phyloP scores from a whole-genome alignment of 805 yeast species.

The Yamadazyma olivae region DNA sequence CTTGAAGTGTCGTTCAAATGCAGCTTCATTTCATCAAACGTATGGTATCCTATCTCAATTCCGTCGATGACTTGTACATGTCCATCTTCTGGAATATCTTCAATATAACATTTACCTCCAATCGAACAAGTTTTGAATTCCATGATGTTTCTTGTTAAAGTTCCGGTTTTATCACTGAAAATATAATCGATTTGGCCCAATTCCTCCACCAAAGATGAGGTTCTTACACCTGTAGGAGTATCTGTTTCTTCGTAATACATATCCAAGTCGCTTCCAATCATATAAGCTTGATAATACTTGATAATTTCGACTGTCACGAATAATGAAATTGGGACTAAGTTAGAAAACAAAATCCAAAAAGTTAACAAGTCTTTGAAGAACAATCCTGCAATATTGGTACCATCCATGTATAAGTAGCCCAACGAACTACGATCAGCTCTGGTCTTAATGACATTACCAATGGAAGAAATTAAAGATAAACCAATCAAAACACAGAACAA shows the following conservation, averaged over 20 bases:
- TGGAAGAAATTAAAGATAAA: constrained; percentile 73
- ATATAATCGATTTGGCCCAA: constrained; percentile 95
- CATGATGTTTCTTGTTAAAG: constrained; percentile 94
- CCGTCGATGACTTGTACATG: constrained; percentile 71
- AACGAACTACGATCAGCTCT: constrained; percentile 50
- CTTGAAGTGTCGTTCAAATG: constrained; percentile 42
- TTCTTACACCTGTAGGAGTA: constrained; percentile 92
- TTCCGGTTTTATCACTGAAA: constrained; percentile 97
- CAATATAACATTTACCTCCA: constrained; percentile 87
- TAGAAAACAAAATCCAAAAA: constrained; percentile 94
- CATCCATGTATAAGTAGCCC: constrained; percentile 65
- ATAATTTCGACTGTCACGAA: constrained; percentile 96
- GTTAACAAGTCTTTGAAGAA: constrained; percentile 89
- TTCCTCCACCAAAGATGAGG: constrained; percentile 94
- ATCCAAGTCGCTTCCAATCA: constrained; percentile 93
- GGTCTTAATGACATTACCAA: constrained; percentile 81
- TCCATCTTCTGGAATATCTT: constrained; percentile 87
- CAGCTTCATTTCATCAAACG: constrained; percentile 55
- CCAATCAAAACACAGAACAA: constrained; percentile 76
- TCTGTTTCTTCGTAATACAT: constrained; percentile 85
- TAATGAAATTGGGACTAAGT: constrained; percentile 94
- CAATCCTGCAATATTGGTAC: constrained; percentile 61
- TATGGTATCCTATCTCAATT: constrained; percentile 73
- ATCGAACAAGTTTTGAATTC: constrained; percentile 92
- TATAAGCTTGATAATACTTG: constrained; percentile 90